Conservation (phyloP, 148 eudicot genomes). For the Silene uniflora region DNA sequence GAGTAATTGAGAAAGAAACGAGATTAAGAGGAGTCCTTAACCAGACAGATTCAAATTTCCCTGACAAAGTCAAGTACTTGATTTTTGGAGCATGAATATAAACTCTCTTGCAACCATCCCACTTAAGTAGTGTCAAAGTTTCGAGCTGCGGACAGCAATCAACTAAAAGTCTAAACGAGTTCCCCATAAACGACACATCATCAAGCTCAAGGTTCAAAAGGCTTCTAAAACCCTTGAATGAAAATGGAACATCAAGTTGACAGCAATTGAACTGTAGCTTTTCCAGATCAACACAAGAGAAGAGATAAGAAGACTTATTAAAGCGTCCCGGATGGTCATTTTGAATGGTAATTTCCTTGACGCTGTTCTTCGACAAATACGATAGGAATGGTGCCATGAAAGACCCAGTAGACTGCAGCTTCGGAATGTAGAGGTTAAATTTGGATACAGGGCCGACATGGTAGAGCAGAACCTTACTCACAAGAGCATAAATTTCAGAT, state of each 20-base stretch:
- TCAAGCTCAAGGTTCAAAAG: slow-evolving; percentile 5
- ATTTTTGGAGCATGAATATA: neutral
- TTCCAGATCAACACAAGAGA: neutral
- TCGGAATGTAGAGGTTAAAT: neutral
- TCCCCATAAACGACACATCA: neutral
- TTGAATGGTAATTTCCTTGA: neutral
- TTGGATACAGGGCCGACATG: neutral
- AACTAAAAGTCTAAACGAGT: too few species aligned
- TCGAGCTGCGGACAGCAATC: too few species aligned
- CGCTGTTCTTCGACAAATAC: neutral
- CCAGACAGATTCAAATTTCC: neutral
- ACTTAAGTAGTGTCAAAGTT: too few species aligned
- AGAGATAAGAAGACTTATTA: too few species aligned
- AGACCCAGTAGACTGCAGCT: neutral
- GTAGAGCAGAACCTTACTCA: too few species aligned
- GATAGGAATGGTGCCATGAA: neutral
- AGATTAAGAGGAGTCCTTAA: neutral
- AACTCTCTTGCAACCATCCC: neutral
- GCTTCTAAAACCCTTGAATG: neutral
- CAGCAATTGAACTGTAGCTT: neutral
- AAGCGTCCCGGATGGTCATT: neutral
- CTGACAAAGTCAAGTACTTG: neutral
- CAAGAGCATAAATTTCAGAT: neutral
- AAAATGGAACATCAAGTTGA: neutral
- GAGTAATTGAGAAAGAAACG: too few species aligned